These are phyloP conservation scores for Cladobotryum protrusum DNA, from an alignment of 2,329 filamentous ascomycete species.

Conservation along the genomic window DNA sequence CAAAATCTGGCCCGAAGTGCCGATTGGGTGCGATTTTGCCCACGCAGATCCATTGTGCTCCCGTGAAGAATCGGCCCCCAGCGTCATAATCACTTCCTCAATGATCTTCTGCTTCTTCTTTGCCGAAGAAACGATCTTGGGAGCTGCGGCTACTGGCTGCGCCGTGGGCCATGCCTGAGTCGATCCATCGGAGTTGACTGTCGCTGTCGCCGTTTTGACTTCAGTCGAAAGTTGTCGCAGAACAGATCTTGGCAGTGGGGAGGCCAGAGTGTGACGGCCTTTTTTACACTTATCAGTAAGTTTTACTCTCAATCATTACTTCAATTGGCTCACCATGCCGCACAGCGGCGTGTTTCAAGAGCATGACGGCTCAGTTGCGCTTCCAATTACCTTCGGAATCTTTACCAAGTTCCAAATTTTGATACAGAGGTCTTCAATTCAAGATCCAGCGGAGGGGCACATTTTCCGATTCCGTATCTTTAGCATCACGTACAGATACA, in stretches of 20 bases:
- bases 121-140: slow-evolving; percentile 19
- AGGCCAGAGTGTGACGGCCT: slow-evolving; percentile 50
- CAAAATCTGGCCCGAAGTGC: slow-evolving; percentile 30
- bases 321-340: slow-evolving; percentile 44
- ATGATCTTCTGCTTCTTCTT: slow-evolving; percentile 30
- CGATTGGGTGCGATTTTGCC: slow-evolving; percentile 26
- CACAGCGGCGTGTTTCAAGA: slow-evolving; percentile 47
- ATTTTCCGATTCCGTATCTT: slow-evolving; percentile 17
- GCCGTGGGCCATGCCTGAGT: slow-evolving; percentile 18
- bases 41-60: slow-evolving; percentile 28
- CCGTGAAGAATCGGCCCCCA: slow-evolving; percentile 29
- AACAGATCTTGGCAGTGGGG: slow-evolving; percentile 32
- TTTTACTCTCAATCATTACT: background rate
- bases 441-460: slow-evolving; percentile 11
- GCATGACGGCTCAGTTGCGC: slow-evolving; percentile 38
- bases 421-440: slow-evolving; percentile 6
- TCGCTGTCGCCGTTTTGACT: slow-evolving; percentile 15
- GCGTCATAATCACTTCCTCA: slow-evolving; percentile 27
- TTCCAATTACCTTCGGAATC: slow-evolving; percentile 21
- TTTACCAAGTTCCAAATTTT: slow-evolving; percentile 16
- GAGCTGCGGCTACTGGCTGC: slow-evolving; percentile 15
- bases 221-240: slow-evolving; percentile 30
- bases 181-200: slow-evolving; percentile 4
- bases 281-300: background rate
- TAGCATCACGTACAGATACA: background rate